A percentile compares a stretch with the other conserved stretches of the same genome.
These are phyloP conservation scores for Botrytis aclada DNA, from an alignment of 2,329 filamentous ascomycete genomes.

Conservation along the genomic window DNA sequence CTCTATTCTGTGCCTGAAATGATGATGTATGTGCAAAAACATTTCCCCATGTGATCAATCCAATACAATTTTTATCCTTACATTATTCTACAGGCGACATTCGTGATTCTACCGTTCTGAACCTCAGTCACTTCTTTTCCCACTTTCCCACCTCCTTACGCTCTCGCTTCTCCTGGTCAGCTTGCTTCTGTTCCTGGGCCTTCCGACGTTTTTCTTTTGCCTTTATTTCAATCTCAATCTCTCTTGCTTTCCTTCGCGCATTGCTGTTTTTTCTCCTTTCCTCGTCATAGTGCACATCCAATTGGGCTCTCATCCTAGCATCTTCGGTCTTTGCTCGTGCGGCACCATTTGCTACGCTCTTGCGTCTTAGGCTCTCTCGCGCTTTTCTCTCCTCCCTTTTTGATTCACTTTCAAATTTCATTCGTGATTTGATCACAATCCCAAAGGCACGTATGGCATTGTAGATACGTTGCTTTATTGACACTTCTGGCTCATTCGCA, in stretches of 20 bases:
- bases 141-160: neutral
- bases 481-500: too few relatives aligned
- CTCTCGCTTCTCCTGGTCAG: neutral
- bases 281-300: constrained; percentile 3
- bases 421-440: neutral
- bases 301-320: neutral
- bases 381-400: neutral
- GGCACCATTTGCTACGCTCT: neutral
- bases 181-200: neutral
- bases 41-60: neutral
- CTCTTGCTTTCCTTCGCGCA: neutral
- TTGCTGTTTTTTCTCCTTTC: constrained; percentile 1
- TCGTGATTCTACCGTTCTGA: neutral
- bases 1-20: neutral
- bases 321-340: constrained; percentile 1
- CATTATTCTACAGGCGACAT: too few relatives aligned
- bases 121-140: too few relatives aligned
- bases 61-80: neutral
- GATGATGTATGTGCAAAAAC: neutral
- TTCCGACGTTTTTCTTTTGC: constrained; percentile 1
- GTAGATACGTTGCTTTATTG: neutral
- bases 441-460: neutral
- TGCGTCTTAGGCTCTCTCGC: neutral
- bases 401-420: neutral
- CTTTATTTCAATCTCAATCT: neutral